Percentiles rank a stretch among this genome's conserved stretches.
phyloP scores from a whole-genome alignment of 495 filamentous ascomycete species.

The Neurospora sp. region DNA sequence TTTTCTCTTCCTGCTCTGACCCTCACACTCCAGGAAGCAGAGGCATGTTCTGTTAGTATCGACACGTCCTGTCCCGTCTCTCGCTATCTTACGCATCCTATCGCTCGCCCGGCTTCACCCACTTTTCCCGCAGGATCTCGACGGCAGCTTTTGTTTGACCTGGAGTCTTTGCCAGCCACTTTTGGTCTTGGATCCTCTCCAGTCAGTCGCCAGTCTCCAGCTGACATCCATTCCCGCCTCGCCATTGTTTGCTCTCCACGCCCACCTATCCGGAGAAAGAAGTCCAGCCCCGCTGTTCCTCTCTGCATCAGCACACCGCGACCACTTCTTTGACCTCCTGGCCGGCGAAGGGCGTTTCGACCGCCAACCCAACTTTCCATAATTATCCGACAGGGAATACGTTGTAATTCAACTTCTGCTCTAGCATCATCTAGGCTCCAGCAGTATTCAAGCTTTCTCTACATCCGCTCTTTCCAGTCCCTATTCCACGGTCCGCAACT shows the following conservation, averaged over 20 bases:
- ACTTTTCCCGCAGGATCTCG: background rate
- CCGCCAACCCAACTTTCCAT: background rate
- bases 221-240: background rate
- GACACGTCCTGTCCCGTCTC: background rate
- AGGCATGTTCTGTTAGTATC: background rate
- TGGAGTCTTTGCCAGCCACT: background rate
- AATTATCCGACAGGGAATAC: background rate
- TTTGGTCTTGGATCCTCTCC: background rate
- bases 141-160: background rate
- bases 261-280: background rate
- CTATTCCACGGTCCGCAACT: constrained; percentile 12
- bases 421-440: background rate
- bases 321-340: background rate
- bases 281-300: background rate
- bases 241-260: background rate
- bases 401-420: background rate
- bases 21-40: constrained; percentile 2
- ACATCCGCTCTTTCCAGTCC: background rate
- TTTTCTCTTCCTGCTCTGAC: constrained; percentile 6
- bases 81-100: background rate
- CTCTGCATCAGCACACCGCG: background rate
- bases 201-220: background rate
- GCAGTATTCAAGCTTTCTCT: background rate
- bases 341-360: background rate
- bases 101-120: background rate